Conservation (phyloP, 768 basidiomycete species). For the Rhodocollybia butyracea region DNA sequence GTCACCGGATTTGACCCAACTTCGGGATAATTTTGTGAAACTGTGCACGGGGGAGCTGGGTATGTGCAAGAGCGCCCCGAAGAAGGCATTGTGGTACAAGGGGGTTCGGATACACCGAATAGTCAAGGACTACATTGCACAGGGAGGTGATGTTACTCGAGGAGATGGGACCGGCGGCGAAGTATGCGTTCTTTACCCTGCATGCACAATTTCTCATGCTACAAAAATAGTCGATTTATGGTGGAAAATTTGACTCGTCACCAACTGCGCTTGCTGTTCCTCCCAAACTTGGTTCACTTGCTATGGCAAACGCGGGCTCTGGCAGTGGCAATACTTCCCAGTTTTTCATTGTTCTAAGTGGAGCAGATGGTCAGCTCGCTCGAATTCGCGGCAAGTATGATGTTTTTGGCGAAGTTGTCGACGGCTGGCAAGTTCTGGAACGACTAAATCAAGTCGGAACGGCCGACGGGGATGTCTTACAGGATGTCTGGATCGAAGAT, state of each 20-base stretch:
- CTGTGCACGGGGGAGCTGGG: conserved; percentile 1
- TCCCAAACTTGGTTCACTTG: conserved; percentile 3
- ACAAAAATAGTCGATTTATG: not conserved
- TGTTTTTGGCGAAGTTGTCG: conserved; percentile 2
- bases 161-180: conserved; percentile 5
- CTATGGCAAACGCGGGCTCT: not conserved
- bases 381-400: conserved; percentile 3
- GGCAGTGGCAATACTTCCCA: conserved; percentile 2
- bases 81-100: conserved; percentile 1
- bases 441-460: conserved; percentile 1
- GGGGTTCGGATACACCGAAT: conserved; percentile 3
- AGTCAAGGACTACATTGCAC: conserved; percentile 4
- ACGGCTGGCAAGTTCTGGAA: conserved; percentile 1
- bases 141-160: conserved; percentile 1
- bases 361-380: not conserved
- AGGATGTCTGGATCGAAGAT: conserved; percentile 2
- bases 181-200: not conserved
- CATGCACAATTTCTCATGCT: not conserved
- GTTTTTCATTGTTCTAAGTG: not conserved
- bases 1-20: not conserved
- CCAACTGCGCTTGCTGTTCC: not conserved
- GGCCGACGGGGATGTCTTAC: not conserved
- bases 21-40: conserved; percentile 3
- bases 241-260: not conserved
- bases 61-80: not conserved